Base-by-base conservation (phyloP, 2,329 filamentous ascomycete species). In the Lachnellula suecica region DNA sequence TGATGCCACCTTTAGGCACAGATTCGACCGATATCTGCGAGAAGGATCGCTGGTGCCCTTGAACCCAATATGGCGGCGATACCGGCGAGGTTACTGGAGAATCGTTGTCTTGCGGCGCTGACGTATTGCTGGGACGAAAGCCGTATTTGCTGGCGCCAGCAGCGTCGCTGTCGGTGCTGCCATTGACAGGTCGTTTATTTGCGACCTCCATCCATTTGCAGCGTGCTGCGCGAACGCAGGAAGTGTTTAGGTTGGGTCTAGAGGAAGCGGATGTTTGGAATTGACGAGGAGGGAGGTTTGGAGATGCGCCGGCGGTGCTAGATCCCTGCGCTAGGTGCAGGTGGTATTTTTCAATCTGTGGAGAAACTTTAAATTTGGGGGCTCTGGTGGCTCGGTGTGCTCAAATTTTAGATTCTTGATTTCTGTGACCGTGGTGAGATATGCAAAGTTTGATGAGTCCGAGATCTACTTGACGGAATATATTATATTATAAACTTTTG, bases 1-100 rank as follows among this genome's bases (percentile, higher is more conserved):
- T 83, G 59, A 87, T 87, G 40, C 77, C 79, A 31, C 79, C 79
- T 0, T 68, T 64, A 1, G 74, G 72, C n/a, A 80, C 68, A 8
- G 72, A 72, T 22, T 73, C 71, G 35, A 78, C 64, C 7, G 81
- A 83, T 19, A 74, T 62, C 54, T 68, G 78, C n/a, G 73, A 76
- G 13, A 66, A 54, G 54, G 68, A 54, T 54, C 59, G 45, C 10
- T 59, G 56, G 52, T 67, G 65, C 17, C 64, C 59, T 41, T 67
- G 63, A 7, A 61, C 54, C 72, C 72, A 75, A 57, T 74, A 75
- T 1, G 72, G 71, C 17, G 72, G 72, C 7, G 69, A 68, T 9
- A 42, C 22, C 10, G 40, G 40, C 22, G 40, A 42, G 17, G 65
- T 66, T 7, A 68, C 56, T 13, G 68, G 68, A 45, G 59, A 46